Conservation (phyloP, 306 rosid species). For the Acacia crassicarpa region DNA sequence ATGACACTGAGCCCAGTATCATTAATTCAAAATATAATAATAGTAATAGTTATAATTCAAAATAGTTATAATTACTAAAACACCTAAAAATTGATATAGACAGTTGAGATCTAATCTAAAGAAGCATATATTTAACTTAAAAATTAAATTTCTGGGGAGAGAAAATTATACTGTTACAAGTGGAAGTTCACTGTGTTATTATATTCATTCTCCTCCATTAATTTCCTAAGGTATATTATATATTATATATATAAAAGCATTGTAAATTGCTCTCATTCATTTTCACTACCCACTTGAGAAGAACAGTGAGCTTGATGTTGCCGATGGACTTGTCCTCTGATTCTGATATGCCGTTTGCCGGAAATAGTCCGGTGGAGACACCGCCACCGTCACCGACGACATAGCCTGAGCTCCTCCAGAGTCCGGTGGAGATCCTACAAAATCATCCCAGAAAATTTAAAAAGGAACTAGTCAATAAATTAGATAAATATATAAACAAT, state of each 20-base stretch:
- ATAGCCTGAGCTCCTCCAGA: slow-evolving; percentile 64
- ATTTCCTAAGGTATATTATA: slow-evolving; percentile 20
- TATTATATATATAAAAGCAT: slow-evolving; percentile 8
- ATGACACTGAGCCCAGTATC: not conserved
- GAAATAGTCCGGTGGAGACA: slow-evolving; percentile 82
- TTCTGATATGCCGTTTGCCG: slow-evolving; percentile 60
- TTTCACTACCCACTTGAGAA: slow-evolving; percentile 64
- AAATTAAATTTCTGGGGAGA: slow-evolving; percentile 25
- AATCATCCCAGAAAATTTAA: not conserved
- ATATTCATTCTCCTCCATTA: slow-evolving; percentile 33
- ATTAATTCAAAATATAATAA: not conserved
- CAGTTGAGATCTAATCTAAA: slow-evolving; percentile 15
- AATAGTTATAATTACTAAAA: not conserved
- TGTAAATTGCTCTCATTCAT: slow-evolving; percentile 40
- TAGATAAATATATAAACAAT: too few species aligned
- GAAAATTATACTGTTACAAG: slow-evolving; percentile 21
- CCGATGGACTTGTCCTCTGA: slow-evolving; percentile 46
- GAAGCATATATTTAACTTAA: slow-evolving; percentile 16
- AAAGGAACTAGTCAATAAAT: not conserved
- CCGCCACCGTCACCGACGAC: slow-evolving; percentile 80
- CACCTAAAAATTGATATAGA: not conserved
- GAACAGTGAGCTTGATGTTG: slow-evolving; percentile 67
- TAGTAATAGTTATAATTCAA: not conserved
- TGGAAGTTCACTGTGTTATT: slow-evolving; percentile 33
- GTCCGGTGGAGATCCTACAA: slow-evolving; percentile 68